phyloP scores from a whole-genome alignment of 495 filamentous ascomycete genomes.

The Penicillium canariense region DNA sequence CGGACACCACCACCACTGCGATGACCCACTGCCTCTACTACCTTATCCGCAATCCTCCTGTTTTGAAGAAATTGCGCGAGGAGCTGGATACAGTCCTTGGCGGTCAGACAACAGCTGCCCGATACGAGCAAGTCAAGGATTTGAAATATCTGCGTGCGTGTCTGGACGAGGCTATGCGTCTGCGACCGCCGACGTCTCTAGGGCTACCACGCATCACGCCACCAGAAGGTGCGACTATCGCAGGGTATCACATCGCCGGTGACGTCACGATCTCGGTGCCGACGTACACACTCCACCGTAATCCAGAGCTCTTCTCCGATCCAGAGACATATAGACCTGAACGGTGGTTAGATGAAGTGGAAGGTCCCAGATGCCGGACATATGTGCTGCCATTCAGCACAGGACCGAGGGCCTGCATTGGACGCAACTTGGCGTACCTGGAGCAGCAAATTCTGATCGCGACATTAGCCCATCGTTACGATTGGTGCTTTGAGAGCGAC shows the following conservation, averaged over 20 bases:
- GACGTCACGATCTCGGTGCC: slow-evolving; percentile 12
- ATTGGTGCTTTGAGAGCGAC: neutral
- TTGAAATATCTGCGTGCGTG: slow-evolving; percentile 1
- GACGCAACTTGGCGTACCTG: neutral
- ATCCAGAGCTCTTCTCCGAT: slow-evolving; percentile 13
- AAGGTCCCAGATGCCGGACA: neutral
- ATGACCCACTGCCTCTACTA: neutral
- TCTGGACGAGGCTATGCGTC: slow-evolving; percentile 2
- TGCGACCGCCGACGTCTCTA: slow-evolving; percentile 1
- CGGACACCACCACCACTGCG: neutral
- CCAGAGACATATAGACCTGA: slow-evolving; percentile 21
- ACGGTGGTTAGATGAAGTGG: slow-evolving; percentile 17
- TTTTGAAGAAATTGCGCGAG: neutral
- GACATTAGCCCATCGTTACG: neutral
- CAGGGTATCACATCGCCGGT: slow-evolving; percentile 25
- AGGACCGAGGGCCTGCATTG: neutral
- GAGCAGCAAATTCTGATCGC: neutral
- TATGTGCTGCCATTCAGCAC: neutral
- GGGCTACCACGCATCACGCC: slow-evolving; percentile 27
- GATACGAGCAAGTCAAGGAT: neutral
- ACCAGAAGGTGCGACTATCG: slow-evolving; percentile 26
- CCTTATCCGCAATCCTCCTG: neutral
- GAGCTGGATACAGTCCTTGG: neutral
- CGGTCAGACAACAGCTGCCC: neutral
- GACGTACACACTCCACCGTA: slow-evolving; percentile 15